Conservation (phyloP, 140 eudicot species). For the Cichorium intybus region DNA sequence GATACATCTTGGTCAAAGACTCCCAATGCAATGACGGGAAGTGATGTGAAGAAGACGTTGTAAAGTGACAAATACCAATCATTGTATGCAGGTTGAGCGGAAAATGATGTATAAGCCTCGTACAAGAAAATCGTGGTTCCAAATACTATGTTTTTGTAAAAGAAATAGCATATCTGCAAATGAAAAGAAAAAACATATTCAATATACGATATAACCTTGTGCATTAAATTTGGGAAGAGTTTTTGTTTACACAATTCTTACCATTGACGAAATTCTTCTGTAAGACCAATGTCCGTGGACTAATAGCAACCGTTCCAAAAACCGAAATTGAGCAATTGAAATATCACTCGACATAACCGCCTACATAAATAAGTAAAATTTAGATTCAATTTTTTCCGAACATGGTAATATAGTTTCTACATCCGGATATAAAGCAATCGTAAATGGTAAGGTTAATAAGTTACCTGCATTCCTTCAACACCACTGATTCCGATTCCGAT, state of each 20-base stretch:
- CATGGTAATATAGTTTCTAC: background rate
- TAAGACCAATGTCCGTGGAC: slow-evolving; percentile 86
- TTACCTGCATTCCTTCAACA: slow-evolving; percentile 75
- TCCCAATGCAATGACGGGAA: slow-evolving; percentile 66
- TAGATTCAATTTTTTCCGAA: background rate
- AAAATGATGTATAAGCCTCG: slow-evolving; percentile 59
- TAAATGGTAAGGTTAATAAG: background rate
- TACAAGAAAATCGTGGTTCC: slow-evolving; percentile 59
- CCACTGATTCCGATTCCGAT: slow-evolving; percentile 81
- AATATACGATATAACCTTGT: background rate
- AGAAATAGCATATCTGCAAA: slow-evolving; percentile 67
- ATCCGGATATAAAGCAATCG: no score
- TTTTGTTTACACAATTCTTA: slow-evolving; percentile 19
- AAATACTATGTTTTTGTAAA: slow-evolving; percentile 64
- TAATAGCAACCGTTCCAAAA: slow-evolving; percentile 63
- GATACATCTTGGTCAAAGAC: slow-evolving; percentile 73
- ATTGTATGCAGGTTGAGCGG: slow-evolving; percentile 64
- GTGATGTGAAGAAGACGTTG: slow-evolving; percentile 61
- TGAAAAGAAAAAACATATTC: background rate
- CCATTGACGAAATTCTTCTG: slow-evolving; percentile 69
- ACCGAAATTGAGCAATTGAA: slow-evolving; percentile 67
- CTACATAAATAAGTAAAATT: slow-evolving; percentile 11
- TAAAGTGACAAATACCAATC: slow-evolving; percentile 60
- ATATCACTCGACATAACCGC: slow-evolving; percentile 77
- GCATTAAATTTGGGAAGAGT: background rate